phyloP scores from a whole-genome alignment of 768 basidiomycete genomes.

The Collybiopsis luxurians region DNA sequence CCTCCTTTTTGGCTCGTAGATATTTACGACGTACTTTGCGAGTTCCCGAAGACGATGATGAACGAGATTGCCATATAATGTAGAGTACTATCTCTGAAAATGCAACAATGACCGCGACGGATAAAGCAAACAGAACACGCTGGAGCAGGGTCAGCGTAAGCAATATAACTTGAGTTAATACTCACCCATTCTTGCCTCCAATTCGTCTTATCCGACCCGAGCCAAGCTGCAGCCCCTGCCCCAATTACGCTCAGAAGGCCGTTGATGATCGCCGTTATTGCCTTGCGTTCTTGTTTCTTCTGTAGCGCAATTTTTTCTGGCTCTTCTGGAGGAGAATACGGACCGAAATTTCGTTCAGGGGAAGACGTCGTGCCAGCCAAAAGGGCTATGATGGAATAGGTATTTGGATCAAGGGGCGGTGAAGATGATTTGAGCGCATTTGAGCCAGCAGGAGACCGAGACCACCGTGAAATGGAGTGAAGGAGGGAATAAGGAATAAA shows the following conservation, averaged over 20 bases:
- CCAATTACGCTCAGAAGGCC: conserved; percentile 66
- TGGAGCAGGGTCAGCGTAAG: conserved; percentile 19
- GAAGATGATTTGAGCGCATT: conserved; percentile 27
- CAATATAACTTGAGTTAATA: conserved; percentile 5
- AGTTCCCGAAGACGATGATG: conserved; percentile 12
- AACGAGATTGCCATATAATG: conserved; percentile 68
- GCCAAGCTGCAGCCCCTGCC: conserved; percentile 69
- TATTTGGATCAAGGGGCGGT: conserved; percentile 45
- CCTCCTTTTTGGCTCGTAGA: conserved; percentile 30
- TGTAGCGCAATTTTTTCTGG: conserved; percentile 46
- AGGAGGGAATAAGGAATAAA: conserved; percentile 65
- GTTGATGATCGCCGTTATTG: conserved; percentile 69
- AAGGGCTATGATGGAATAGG: conserved; percentile 70
- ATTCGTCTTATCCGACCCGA: conserved; percentile 60
- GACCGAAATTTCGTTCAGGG: conserved; percentile 68
- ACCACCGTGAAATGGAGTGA: conserved; percentile 63
- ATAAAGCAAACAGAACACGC: conserved; percentile 63
- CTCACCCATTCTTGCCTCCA: conserved; percentile 80
- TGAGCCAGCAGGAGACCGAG: conserved; percentile 48
- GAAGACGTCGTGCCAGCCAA: conserved; percentile 80
- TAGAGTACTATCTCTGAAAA: conserved; percentile 67
- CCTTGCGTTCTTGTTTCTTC: conserved; percentile 54
- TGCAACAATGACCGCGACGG: conserved; percentile 64
- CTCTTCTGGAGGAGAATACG: conserved; percentile 42
- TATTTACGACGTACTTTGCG: neutral